Evolutionary conservation across 2,329 filamentous ascomycete genomes (phyloP).

Genomic region (Penicillium fuscoglaucum): DNA sequence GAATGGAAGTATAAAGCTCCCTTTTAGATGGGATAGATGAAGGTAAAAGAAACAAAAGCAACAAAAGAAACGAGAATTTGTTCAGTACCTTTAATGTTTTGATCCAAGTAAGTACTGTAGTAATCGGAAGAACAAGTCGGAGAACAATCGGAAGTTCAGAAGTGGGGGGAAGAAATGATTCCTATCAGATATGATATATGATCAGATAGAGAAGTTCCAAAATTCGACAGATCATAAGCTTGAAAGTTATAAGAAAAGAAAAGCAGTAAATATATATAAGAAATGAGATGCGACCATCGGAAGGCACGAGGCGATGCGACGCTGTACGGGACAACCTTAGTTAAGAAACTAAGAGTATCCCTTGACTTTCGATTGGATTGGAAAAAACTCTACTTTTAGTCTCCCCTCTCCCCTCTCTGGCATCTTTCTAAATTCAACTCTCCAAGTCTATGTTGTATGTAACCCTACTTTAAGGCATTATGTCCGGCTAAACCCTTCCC

Average conservation of each 20-base stretch:
- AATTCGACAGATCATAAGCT: neutral
- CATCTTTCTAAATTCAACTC: conserved; percentile 2
- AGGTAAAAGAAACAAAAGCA: neutral
- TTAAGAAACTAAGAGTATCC: conserved; percentile 9
- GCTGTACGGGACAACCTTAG: conserved; percentile 24
- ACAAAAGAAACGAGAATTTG: neutral
- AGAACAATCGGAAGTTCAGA: neutral
- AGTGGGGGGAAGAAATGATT: neutral
- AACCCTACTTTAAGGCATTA: conserved; percentile 19
- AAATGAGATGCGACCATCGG: conserved; percentile 37
- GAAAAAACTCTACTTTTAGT: conserved; percentile 3
- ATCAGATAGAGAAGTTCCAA: neutral
- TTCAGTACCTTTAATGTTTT: conserved; percentile 2
- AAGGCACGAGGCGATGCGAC: conserved; percentile 38
- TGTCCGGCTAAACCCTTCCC: conserved; percentile 15
- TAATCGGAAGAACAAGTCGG: neutral
- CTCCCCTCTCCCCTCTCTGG: neutral
- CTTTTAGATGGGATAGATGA: neutral
- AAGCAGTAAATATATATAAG: conserved; percentile 6
- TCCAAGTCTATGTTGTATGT: conserved; percentile 28
- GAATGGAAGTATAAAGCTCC: conserved; percentile 8
- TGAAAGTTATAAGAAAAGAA: conserved; percentile 9
- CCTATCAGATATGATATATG: neutral
- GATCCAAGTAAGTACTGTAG: neutral
- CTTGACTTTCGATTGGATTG: conserved; percentile 7